Base-by-base conservation (phyloP, 495 filamentous ascomycete species). In the Massariosphaeria phaeospora region DNA sequence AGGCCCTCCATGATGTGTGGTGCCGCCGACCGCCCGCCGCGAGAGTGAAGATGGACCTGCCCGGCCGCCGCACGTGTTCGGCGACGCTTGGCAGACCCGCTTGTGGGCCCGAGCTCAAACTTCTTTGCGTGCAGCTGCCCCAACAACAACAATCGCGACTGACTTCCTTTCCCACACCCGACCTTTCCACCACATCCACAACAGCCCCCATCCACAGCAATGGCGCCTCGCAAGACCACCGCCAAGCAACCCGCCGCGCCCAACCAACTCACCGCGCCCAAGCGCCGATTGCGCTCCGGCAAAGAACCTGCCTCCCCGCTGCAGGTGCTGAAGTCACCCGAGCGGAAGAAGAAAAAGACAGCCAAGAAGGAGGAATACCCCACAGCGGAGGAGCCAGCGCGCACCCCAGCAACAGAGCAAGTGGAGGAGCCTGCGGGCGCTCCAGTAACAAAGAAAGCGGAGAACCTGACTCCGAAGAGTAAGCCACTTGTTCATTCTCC, bases 1-100 rank as follows among this genome's bases (percentile, higher is more conserved):
- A 96, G 82, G 48, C 91, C 91, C 76, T 97, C 91, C 91, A 97
- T 97, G 39, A 21, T 67, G 53, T 27, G 41, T 33, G 52, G 45
- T 52, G 36, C 15, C 15, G 29, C 13, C 17, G 9, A 44, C 17
- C 9, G 44, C 23, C 26, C 13, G 5, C 6, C 20, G 21, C 15
- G 24, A 33, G 46, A 20, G 31, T 23, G 10, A 15, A 47, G 26
- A 29, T 33, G 17, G 27, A 47, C 5, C 26, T 3, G 31, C 26
- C 20, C 26, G 27, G 23, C 17, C 17, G 27, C 9, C 10, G 42
- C 34, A 12, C 34, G 34, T 12, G n/a, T n/a, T n/a, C n/a, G n/a
- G n/a, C n/a, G n/a, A n/a, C n/a, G n/a, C n/a, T n/a, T n/a, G n/a
- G n/a, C n/a, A n/a, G n/a, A n/a, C n/a, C n/a, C n/a, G n/a, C n/a